Conservation (phyloP, 2,329 filamentous ascomycete genomes). For the Amesomyces nigricolor region DNA sequence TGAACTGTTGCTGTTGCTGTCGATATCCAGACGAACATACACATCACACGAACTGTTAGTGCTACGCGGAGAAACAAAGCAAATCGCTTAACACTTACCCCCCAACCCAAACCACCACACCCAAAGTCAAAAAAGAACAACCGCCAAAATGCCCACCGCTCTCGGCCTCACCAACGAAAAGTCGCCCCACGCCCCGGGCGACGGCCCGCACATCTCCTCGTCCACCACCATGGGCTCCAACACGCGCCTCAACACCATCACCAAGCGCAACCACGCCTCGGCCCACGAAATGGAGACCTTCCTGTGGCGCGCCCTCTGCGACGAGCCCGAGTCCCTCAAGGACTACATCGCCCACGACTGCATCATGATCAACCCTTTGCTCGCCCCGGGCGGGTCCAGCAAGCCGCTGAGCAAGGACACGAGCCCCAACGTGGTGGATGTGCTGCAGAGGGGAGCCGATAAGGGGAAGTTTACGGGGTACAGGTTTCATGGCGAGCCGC, state of each 20-base stretch:
- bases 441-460: constrained; percentile 26
- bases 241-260: constrained; percentile 34
- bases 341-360: constrained; percentile 37
- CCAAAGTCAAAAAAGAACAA: neutral
- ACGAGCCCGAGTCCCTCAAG: constrained; percentile 32
- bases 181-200: neutral
- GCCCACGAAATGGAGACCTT: constrained; percentile 36
- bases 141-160: constrained; percentile 28
- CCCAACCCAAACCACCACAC: neutral
- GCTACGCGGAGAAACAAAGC: neutral
- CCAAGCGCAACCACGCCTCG: constrained; percentile 35
- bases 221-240: constrained; percentile 27
- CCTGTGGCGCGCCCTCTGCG: constrained; percentile 36
- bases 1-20: neutral
- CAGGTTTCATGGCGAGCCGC: constrained; percentile 31
- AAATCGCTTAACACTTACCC: constrained; percentile 3
- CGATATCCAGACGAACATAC: neutral
- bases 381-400: constrained; percentile 27
- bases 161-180: constrained; percentile 32
- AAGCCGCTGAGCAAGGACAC: constrained; percentile 28
- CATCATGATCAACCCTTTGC: constrained; percentile 35
- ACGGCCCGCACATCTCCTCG: constrained; percentile 13
- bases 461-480: constrained; percentile 28
- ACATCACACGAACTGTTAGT: neutral
- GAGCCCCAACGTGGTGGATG: constrained; percentile 29